Evolutionary conservation across 768 basidiomycete species (phyloP), one percentile per base, ranked within the genome.

Genomic region (Crassisporium funariophilum): DNA sequence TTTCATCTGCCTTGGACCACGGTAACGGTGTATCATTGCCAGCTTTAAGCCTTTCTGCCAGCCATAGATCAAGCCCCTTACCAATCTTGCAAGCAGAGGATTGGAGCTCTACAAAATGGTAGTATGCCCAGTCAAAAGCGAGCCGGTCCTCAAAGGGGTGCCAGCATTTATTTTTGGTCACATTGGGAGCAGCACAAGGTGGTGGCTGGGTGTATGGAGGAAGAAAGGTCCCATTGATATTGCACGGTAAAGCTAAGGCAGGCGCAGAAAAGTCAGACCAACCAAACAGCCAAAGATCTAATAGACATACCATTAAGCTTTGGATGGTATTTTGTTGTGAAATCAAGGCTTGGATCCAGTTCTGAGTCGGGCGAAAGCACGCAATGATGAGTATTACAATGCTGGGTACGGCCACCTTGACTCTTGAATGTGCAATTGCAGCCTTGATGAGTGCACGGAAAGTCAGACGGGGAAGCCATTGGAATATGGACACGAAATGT

Each of bases 151-250:
- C 41, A 42, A 59, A 59, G 7, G 55, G 55, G 38, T 43, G 24
- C 41, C 35, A 49, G 63, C 57, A 19, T 65, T 67, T 11, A 52
- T 61, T 1, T 35, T 33, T 20, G 62, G 59, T 13, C 65, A 37
- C 55, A 4, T 58, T 29, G 2, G 55, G 39, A 6, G 23, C 25
- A 15, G 20, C 25, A 57, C 46, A 62, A 2, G 56, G 64, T 11
- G 35, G 21, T 10, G 45, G 36, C 4, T 29, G 23, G 13, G 49
- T 13, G 8, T 46, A 10, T 20, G 13, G 41, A 1, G 33, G 35
- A 25, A 44, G 1, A 44, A 48, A 49, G 2, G 36, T 12, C 1
- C 48, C 48, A 21, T 36, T 4, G 0, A 15, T 38, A 38, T 49
- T 41, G 23, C 48, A 49, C 25, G 48, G 35, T 15, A 44, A 37